Evolutionary conservation across 2,329 filamentous ascomycete genomes (phyloP).

Genomic region (Diplodia scrobiculata): DNA sequence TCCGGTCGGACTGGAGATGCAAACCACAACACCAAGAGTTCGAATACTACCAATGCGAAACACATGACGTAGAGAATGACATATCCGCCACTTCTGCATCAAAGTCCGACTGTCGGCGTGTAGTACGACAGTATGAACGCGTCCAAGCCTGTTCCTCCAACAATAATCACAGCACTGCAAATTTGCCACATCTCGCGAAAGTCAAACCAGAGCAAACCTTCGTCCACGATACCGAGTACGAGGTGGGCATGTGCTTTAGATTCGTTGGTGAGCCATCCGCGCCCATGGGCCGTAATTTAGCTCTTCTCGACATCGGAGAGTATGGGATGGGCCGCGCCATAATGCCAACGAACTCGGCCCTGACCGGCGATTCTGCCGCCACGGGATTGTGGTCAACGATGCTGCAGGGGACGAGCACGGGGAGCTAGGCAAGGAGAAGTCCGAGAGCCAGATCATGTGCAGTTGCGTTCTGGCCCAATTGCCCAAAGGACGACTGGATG

Average conservation of each 20-base stretch:
- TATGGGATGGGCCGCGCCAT: conserved; percentile 50
- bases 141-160: conserved; percentile 43
- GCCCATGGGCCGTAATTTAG: conserved; percentile 45
- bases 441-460: conserved; percentile 52
- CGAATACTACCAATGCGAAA: conserved; percentile 42
- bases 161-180: conserved; percentile 42
- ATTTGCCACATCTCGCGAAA: conserved; percentile 51
- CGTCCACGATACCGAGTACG: conserved; percentile 42
- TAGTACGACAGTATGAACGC: conserved; percentile 49
- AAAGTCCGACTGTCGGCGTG: conserved; percentile 52
- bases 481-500: conserved; percentile 43
- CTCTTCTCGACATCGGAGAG: conserved; percentile 47
- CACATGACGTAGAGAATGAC: conserved; percentile 46
- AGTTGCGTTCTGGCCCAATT: conserved; percentile 46
- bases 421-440: conserved; percentile 51
- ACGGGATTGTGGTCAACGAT: conserved; percentile 54
- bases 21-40: conserved; percentile 45
- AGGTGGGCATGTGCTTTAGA: conserved; percentile 40
- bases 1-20: conserved; percentile 29
- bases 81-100: conserved; percentile 49
- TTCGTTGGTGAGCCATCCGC: conserved; percentile 46
- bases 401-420: conserved; percentile 48
- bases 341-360: conserved; percentile 43
- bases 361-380: conserved; percentile 47
- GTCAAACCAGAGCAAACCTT: conserved; percentile 48